Percentiles rank a stretch among this genome's conserved stretches.
Evolutionary conservation across 1,284 basidiomycete species (phyloP).

Genomic region (Ganoderma lingzhi): DNA sequence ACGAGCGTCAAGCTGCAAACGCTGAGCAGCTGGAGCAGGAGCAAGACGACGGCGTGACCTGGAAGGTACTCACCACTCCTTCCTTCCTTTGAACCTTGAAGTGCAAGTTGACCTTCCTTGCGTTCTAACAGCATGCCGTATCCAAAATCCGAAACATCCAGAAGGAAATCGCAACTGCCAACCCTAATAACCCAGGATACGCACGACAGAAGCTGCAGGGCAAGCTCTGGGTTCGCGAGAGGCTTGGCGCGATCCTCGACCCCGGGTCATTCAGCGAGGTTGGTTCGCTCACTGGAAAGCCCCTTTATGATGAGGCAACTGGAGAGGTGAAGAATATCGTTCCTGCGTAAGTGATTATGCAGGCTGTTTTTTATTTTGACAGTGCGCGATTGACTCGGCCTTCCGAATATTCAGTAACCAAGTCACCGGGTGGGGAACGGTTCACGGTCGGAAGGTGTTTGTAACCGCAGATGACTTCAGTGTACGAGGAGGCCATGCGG

Average conservation of each 20-base stretch:
- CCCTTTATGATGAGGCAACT: slow-evolving; percentile 41
- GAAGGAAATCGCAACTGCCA: slow-evolving; percentile 43
- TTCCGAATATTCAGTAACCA: slow-evolving; percentile 43
- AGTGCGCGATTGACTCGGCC: not conserved
- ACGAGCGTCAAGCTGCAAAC: not conserved
- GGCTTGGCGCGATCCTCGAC: slow-evolving; percentile 46
- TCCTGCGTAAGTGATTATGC: slow-evolving; percentile 44
- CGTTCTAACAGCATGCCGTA: slow-evolving; percentile 41
- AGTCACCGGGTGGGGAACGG: slow-evolving; percentile 48
- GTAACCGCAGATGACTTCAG: slow-evolving; percentile 53
- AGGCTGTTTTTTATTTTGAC: not conserved
- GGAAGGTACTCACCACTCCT: slow-evolving; percentile 41
- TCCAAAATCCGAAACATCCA: slow-evolving; percentile 44
- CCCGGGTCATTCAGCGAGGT: slow-evolving; percentile 47
- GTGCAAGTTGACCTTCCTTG: not conserved
- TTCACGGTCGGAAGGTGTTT: slow-evolving; percentile 47
- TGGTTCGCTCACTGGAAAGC: slow-evolving; percentile 51
- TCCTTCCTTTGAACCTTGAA: not conserved
- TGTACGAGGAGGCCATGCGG: too few species aligned
- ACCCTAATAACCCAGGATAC: slow-evolving; percentile 49
- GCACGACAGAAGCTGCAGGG: slow-evolving; percentile 49
- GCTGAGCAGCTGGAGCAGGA: not conserved
- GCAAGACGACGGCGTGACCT: slow-evolving; percentile 33
- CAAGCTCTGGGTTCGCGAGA: slow-evolving; percentile 54
- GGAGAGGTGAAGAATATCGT: slow-evolving; percentile 45